Base-by-base conservation (phyloP, 768 basidiomycete species). In the Porphyrellus cyaneotinctus region DNA sequence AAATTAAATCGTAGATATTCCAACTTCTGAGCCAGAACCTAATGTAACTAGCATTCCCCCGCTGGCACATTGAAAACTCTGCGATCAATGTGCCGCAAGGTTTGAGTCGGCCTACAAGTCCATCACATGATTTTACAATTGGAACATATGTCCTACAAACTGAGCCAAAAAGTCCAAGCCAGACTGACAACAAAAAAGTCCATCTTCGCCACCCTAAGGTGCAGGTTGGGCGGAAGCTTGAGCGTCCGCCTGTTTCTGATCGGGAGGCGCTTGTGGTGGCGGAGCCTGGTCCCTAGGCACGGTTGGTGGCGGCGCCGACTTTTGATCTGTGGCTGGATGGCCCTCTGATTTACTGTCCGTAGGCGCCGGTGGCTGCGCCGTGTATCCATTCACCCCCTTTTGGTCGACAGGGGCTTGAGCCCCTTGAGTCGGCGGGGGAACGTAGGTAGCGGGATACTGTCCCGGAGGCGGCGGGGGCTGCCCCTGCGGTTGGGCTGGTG, bases 201-300 rank as follows among this genome's bases (percentile, higher is more conserved):
- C 32, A 33, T 33, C 32, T n/a, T n/a, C n/a, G n/a, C 30, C 6
- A 30, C 30, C n/a, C n/a, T n/a, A 32, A 32, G 11, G 32, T 13
- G 12, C 32, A 28, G 26, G 26, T 28, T 46, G 9, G 15, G 47
- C 13, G 4, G 52, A 26, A 11, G 47, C 33, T 4, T 37, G 9
- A 5, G 36, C 22, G n/a, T 36, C 60, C 12, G 30, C 35, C 28
- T 17, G 17, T 37, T 60, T 59, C 39, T 59, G 58, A 26, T 55
- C 57, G 9, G 8, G 7, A 15, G 49, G 43, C 31, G 20, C 37
- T 23, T 43, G 48, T 6, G 32, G 18, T 4, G 33, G 30, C 24
- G 32, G 18, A 2, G 49, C 43, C 47, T 54, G 41, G 26, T 47
- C 39, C 28, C 17, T 28, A 28, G 26, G 26, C 26, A 28, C 55